Percentiles rank a stretch among this genome's conserved stretches.
These are phyloP conservation scores for Auxenochlorella pyrenoidosa DNA, from an alignment of 139 green algal species.

Conservation along the genomic window DNA sequence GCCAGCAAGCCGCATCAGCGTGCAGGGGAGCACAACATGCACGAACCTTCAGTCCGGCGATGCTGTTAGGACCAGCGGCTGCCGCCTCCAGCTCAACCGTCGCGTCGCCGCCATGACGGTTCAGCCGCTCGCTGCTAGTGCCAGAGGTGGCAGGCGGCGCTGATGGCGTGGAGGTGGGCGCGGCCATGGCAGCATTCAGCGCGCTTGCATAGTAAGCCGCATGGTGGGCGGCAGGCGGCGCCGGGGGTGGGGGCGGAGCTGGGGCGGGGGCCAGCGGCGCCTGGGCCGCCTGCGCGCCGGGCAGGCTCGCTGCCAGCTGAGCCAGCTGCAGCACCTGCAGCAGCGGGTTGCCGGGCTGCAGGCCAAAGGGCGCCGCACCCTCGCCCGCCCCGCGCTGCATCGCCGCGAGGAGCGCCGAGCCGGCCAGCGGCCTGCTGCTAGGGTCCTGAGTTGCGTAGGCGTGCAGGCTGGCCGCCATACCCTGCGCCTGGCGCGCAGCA, in stretches of 20 bases:
- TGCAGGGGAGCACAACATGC: too few species aligned
- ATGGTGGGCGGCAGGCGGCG: background rate
- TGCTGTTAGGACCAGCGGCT: background rate
- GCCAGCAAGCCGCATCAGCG: background rate
- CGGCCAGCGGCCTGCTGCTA: too few species aligned
- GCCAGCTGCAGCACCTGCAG: slow-evolving; percentile 1
- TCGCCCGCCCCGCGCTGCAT: background rate
- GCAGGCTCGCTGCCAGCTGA: background rate
- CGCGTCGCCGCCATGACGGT: background rate
- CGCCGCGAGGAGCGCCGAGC: background rate
- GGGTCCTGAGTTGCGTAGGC: too few species aligned
- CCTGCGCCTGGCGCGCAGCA: too few species aligned
- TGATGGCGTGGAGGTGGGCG: background rate
- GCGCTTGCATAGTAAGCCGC: background rate
- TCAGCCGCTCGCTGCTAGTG: background rate
- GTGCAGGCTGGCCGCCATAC: too few species aligned
- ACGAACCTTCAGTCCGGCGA: slow-evolving; percentile 1
- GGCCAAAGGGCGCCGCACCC: background rate
- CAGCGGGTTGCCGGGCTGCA: background rate
- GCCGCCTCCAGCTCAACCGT: slow-evolving; percentile 1
- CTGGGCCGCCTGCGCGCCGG: background rate
- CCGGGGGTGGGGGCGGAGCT: background rate
- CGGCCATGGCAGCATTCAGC: background rate
- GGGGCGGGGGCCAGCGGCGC: background rate
- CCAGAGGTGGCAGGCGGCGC: slow-evolving; percentile 1